phyloP scores from a whole-genome alignment of 441 rosid genomes.

The Omphalea diandra region DNA sequence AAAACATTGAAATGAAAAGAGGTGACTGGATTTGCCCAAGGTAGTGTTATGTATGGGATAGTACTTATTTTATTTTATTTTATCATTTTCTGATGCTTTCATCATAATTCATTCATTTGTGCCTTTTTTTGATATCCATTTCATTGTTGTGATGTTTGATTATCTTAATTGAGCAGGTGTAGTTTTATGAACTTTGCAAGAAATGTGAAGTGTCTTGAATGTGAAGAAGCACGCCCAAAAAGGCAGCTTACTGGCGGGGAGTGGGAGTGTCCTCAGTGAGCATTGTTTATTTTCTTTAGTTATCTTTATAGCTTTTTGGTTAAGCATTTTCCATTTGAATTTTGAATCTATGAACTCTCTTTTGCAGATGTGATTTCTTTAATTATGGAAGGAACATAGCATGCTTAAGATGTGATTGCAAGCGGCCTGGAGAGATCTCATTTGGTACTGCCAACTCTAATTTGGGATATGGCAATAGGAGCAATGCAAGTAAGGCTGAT shows the following conservation, averaged over 20 bases:
- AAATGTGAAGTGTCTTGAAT: constrained; percentile 80
- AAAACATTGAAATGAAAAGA: constrained; percentile 68
- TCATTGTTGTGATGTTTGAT: constrained; percentile 4
- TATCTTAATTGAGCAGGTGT: constrained; percentile 63
- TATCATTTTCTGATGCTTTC: too few species aligned
- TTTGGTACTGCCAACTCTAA: constrained; percentile 27
- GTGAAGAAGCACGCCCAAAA: constrained; percentile 81
- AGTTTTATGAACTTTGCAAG: constrained; percentile 89
- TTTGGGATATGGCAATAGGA: constrained; percentile 29
- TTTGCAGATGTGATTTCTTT: constrained; percentile 75
- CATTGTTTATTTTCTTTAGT: constrained; percentile 23
- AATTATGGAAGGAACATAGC: constrained; percentile 71
- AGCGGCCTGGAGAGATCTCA: constrained; percentile 51
- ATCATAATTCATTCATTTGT: constrained; percentile 9
- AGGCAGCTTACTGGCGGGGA: constrained; percentile 82
- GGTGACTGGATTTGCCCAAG: constrained; percentile 94
- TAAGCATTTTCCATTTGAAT: constrained; percentile 8
- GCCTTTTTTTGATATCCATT: constrained; percentile 2
- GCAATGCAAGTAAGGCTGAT: constrained; percentile 35
- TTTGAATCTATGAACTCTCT: constrained; percentile 13
- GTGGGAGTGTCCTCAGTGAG: constrained; percentile 99
- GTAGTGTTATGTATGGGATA: too few species aligned
- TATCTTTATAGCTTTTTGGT: constrained; percentile 13
- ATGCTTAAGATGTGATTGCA: constrained; percentile 96
- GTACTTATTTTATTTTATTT: too few species aligned